phyloP scores from a whole-genome alignment of 164 flowering plant species.

The Warburgia ugandensis region DNA sequence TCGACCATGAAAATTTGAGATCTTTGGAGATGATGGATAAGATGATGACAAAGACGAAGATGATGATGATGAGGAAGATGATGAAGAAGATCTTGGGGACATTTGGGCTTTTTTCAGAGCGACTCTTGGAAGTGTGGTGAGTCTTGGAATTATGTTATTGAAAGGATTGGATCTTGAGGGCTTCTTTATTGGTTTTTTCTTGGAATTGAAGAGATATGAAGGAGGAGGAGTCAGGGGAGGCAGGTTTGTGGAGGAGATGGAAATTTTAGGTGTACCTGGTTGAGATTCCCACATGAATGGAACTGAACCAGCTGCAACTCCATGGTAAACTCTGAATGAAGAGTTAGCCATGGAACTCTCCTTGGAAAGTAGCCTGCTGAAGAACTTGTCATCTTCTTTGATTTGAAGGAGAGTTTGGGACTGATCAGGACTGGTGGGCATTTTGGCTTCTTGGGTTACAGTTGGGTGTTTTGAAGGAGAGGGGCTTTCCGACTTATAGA shows the following conservation, averaged over 20 bases:
- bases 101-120: conserved; percentile 12
- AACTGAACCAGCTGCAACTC: conserved; percentile 34
- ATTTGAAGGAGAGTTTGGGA: conserved; percentile 29
- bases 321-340: conserved; percentile 51
- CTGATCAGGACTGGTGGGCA: conserved; percentile 15
- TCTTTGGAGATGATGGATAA: conserved; percentile 4
- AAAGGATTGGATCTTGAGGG: conserved; percentile 13
- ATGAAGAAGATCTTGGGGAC: conserved; percentile 8
- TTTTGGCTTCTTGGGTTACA: too few relatives aligned
- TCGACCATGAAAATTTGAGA: conserved; percentile 1
- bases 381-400: conserved; percentile 49
- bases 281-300: conserved; percentile 71
- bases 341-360: conserved; percentile 36
- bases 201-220: conserved; percentile 26
- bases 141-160: conserved; percentile 9
- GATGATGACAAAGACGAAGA: conserved; percentile 10
- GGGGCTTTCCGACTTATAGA: too few relatives aligned
- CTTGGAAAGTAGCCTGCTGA: conserved; percentile 37
- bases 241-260: conserved; percentile 13
- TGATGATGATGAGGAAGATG: conserved; percentile 10
- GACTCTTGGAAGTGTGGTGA: conserved; percentile 9
- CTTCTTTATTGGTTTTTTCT: conserved; percentile 17
- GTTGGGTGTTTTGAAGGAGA: too few relatives aligned
- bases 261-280: conserved; percentile 61
- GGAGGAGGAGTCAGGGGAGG: conserved; percentile 82